Percentiles rank a stretch among this genome's conserved stretches.
Conservation (phyloP, 345 rosid species). For the Aquilaria sinensis region DNA sequence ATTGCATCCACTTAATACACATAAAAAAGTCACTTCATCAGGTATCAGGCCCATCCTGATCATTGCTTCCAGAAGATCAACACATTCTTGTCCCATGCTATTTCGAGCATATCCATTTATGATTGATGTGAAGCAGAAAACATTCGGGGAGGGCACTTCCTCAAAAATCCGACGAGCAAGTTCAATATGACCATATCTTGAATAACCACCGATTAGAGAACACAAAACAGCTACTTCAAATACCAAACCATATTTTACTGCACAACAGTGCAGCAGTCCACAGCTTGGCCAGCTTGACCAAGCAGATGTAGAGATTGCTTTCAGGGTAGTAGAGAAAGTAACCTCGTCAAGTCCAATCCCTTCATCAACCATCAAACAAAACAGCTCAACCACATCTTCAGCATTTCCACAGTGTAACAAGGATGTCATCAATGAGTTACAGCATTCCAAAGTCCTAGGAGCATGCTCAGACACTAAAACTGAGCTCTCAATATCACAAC, state of each 20-base stretch:
- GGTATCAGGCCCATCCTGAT: slow-evolving; percentile 46
- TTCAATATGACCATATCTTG: slow-evolving; percentile 57
- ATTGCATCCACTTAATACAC: slow-evolving; percentile 60
- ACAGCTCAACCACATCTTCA: slow-evolving; percentile 59
- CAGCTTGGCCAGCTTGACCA: slow-evolving; percentile 33
- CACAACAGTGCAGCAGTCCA: slow-evolving; percentile 50
- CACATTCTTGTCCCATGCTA: slow-evolving; percentile 63
- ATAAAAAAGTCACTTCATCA: slow-evolving; percentile 64
- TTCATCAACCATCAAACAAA: slow-evolving; percentile 70
- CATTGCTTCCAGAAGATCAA: slow-evolving; percentile 50
- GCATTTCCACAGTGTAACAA: slow-evolving; percentile 48
- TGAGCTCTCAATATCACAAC: slow-evolving; percentile 54
- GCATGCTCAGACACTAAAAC: slow-evolving; percentile 32
- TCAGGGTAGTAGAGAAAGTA: slow-evolving; percentile 50
- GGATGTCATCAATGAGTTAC: slow-evolving; percentile 69
- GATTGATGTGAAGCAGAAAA: slow-evolving; percentile 59
- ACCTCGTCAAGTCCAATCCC: slow-evolving; percentile 65
- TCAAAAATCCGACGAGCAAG: slow-evolving; percentile 43
- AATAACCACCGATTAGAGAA: slow-evolving; percentile 63
- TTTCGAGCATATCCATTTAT: slow-evolving; percentile 58
- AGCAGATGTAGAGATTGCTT: slow-evolving; percentile 49
- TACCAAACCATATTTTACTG: slow-evolving; percentile 50
- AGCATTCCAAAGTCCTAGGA: slow-evolving; percentile 41
- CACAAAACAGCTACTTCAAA: slow-evolving; percentile 59
- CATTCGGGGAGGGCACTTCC: slow-evolving; percentile 45